Base-by-base conservation (phyloP, 192 early-diverging fungal species). In the Geranomyces variabilis region DNA sequence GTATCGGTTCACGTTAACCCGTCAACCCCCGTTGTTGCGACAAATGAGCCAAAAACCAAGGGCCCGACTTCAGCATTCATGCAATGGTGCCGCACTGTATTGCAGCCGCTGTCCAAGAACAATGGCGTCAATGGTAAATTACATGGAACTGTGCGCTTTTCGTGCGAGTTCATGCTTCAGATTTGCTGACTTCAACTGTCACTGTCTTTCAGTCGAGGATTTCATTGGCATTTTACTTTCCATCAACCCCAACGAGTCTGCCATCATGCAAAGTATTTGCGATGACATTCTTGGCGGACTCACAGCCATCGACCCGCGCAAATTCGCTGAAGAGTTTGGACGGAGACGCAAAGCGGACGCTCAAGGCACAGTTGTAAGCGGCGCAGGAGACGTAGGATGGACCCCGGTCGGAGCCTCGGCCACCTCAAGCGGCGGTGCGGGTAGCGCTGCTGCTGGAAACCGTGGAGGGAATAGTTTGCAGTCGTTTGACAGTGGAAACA, bases 281-380 rank as follows among this genome's bases (percentile, higher is more conserved):
- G 80, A 84, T 66, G 83, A 87, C 62, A 81, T 83, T 22, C 61
- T 87, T 9, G 83, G 81, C 22, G 81, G 81, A 30, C 65, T 80
- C 26, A 85, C 86, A 17, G 79, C 86, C n/a, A 85, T 87, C 56
- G 86, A 87, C 67, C 78, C 83, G 21, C 72, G 79, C 26, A 85
- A 83, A 71, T 87, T 87, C 72, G 81, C 81, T 13, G 80, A 82
- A 13, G 86, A 84, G 69, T 87, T 85, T 56, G 68, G 77, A 24
- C 64, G 70, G 0, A 59, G 77, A 7, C 73, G 83, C 15, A 76
- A 70, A 34, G 78, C 78, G n/a, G 86, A 85, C 45, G 74, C 75
- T 17, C 55, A 48, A 36, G 76, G 71, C n/a, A 57, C 36, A 41
- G 69, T 66, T 21, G 67, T 59, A 63, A 72, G 22, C 10, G 31